Base-by-base conservation (phyloP, 192 early-diverging fungal genomes). In the Coemansia sp. region DNA sequence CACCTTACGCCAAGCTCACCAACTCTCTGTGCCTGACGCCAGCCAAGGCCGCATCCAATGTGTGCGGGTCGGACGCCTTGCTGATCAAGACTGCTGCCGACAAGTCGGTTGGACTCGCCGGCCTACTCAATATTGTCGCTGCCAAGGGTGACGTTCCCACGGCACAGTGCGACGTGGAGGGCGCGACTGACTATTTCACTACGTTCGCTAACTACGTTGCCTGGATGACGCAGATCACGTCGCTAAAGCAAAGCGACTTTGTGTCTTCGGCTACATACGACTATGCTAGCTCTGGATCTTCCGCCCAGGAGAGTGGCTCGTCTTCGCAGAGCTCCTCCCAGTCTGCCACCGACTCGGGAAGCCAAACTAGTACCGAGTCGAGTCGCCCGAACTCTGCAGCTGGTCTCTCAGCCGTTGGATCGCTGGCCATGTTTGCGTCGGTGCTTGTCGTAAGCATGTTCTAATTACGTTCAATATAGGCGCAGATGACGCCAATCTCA, bases 21-120 rank as follows among this genome's bases (percentile, higher is more conserved):
- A 82, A 82, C 65, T 73, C 79, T 9, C 68, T 82, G 68, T 82
- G 79, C 58, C 67, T 82, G 41, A 52, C 43, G 9, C 79, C 79
- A 8, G 47, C 40, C 37, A 70, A 75, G 67, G 39, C 60, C 49
- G 52, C 68, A 55, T 49, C 74, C 11, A 82, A 82, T 39, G 74
- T 82, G 55, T 82, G 79, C 67, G 52, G 44, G 18, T 74, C 68
- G 50, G 71, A 76, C 43, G 73, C 74, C 27, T 62, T 82, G 52
- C 71, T 82, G 43, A 58, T 73, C 64, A 75, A 82, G 65, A 44
- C 64, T 9, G 73, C 70, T 11, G 52, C 43, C 40, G 55, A 59
- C 67, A 65, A 69, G 20, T 67, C 64, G 12, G 65, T 76, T 32
- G 79, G 70, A 1, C 52, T 82, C n/a, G 79, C 71, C 6, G 79